These are phyloP conservation scores for Chenopodium suecicum DNA, from an alignment of 148 eudicot species.

Conservation along the genomic window DNA sequence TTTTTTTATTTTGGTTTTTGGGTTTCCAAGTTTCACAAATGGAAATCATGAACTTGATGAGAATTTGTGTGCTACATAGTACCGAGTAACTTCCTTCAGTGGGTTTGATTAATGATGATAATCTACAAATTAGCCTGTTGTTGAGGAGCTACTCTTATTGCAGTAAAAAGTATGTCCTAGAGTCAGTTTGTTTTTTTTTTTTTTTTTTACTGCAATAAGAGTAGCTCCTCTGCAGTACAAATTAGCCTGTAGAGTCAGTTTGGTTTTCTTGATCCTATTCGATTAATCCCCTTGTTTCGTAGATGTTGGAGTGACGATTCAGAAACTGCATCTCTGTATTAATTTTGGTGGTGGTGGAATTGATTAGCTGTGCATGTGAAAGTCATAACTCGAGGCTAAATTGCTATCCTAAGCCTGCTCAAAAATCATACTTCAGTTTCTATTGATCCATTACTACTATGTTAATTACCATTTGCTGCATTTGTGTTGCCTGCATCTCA, in stretches of 20 bases:
- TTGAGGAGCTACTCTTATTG: neutral
- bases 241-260: neutral
- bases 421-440: conserved; percentile 90
- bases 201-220: too few species aligned
- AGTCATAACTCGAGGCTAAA: conserved; percentile 87
- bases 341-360: conserved; percentile 12
- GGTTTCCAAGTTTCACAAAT: too few species aligned
- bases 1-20: neutral
- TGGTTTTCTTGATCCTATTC: neutral
- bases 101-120: neutral
- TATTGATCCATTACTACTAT: conserved; percentile 32
- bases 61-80: too few species aligned
- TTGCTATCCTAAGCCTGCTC: conserved; percentile 96
- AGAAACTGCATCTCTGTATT: neutral
- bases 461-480: neutral
- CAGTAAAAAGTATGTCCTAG: neutral
- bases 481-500: conserved; percentile 4
- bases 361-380: conserved; percentile 95
- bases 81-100: neutral
- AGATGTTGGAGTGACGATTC: neutral
- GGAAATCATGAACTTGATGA: neutral
- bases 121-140: neutral
- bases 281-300: neutral
- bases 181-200: too few species aligned
- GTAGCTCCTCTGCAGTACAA: too few species aligned